A percentile compares a stretch with the other conserved stretches of the same genome.
These are phyloP conservation scores for Ceratobasidium papillatum DNA, from an alignment of 1,284 basidiomycete species.

Conservation along the genomic window DNA sequence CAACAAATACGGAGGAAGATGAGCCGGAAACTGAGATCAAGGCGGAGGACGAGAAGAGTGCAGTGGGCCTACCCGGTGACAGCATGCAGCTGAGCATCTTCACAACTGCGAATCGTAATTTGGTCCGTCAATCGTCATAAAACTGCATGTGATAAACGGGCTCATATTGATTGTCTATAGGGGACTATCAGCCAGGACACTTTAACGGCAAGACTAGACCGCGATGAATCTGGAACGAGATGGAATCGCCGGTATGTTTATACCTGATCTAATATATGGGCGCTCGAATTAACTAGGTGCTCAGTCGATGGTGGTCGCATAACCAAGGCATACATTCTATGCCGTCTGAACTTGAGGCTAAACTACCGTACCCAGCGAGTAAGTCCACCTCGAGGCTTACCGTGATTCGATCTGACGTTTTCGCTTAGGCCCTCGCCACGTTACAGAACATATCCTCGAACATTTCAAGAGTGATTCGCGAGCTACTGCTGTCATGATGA, in stretches of 20 bases:
- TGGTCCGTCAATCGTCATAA: not conserved
- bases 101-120: slow-evolving; percentile 9
- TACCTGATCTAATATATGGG: not conserved
- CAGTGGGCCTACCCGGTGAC: not conserved
- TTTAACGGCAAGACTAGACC: slow-evolving; percentile 30
- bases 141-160: not conserved
- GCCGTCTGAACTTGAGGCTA: slow-evolving; percentile 33
- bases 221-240: slow-evolving; percentile 35
- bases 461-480: slow-evolving; percentile 34
- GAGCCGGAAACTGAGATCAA: slow-evolving; percentile 21
- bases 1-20: slow-evolving; percentile 27
- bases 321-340: slow-evolving; percentile 27
- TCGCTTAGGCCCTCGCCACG: slow-evolving; percentile 7
- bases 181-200: slow-evolving; percentile 39
- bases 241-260: slow-evolving; percentile 31
- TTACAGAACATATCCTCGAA: slow-evolving; percentile 36
- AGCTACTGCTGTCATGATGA: slow-evolving; percentile 37
- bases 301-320: slow-evolving; percentile 38
- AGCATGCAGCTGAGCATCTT: slow-evolving; percentile 29
- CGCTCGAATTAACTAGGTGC: not conserved
- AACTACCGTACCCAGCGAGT: slow-evolving; percentile 32
- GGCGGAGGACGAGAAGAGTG: not conserved
- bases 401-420: not conserved
- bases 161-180: slow-evolving; percentile 3
- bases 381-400: not conserved